Evolutionary conservation across 306 rosid species (phyloP), one percentile per base, ranked within the genome.

Genomic region (Calophaca sinica): DNA sequence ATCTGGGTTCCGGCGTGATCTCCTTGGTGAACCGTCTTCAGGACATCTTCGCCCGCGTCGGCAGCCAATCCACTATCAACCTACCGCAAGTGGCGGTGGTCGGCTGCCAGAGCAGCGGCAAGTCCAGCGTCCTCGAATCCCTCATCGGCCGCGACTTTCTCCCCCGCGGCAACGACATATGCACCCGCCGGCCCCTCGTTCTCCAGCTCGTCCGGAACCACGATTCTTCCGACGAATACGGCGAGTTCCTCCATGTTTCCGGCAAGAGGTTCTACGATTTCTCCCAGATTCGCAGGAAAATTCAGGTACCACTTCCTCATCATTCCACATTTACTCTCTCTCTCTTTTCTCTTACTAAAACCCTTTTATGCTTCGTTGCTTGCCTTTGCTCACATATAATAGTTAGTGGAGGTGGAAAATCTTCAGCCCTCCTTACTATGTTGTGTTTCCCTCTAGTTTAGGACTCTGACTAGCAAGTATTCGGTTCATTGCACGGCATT

Each of bases 91-190:
- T 96, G 6, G 96, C 98, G 15, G 99, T 96, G 28, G 98, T 96
- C 36, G 99, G 99, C 3, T 92, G 99, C 82, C 98, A 96, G 87
- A 96, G 99, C 61, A 92, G 99, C 73, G 98, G 99, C 73, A 96
- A 96, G 92, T 96, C 99, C 26, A 96, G 99, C 78, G 99, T 96
- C 66, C 98, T 96, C 12, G 98, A 96, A 73, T 83, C 99, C 6
- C 96, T 96, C 5, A 97, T 92, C 7, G 99, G 99, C 50, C 97
- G 99, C 4, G 99, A 96, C 83, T 96, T 96, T 80, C 84, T 96
- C 59, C 98, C 99, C 0, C 82, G 99, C 33, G 99, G 99, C 57
- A 83, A 91, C 32, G 99, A 96, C 20, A 92, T 96, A 65, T 96
- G 99, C 68, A 92, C 99, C 2, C 89, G 98, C 55, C 81, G 98